Evolutionary conservation across 257 asterid species (phyloP), one percentile per base, ranked within the genome.

Genomic region (Lycium ferocissimum): DNA sequence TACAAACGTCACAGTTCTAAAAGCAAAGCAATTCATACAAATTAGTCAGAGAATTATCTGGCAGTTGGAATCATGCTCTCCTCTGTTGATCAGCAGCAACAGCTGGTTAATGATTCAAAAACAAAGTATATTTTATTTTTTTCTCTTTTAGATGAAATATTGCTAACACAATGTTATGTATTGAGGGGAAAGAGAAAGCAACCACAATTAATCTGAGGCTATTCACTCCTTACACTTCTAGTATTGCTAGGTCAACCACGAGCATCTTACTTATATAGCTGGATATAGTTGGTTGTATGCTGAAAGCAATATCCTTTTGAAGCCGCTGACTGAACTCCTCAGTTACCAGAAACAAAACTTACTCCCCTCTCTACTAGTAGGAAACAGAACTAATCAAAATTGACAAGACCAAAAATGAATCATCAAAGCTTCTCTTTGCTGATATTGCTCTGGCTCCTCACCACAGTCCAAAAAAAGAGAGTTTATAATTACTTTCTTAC

Each of bases 11-110:
- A 53, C 49, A 33, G 63, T 14, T 78, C 65, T 26, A 78, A 78
- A 22, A 53, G 63, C 63, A 53, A 76, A 26, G 40, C 81, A 78
- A 7, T 76, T 51, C 82, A 76, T 76, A 76, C 7, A 11, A 76
- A 40, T 26, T 26, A 5, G 81, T 49, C 43, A 49, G 65, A 76
- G 20, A 72, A 72, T 65, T 70, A 7, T 38, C 33, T 17, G 72
- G 53, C 53, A 38, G 38, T 38, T 70, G 53, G 15, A 37, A 38
- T 8, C 15, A 38, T 38, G 53, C 33, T 70, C 54, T 38, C 78
- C 7, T 17, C 26, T 17, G 15, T 67, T 38, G 51, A 70, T 70
- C 53, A 15, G 79, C 14, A 70, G 76, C 49, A 67, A 35, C 75
- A 13, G 22, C 53, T 38, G 76, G 45, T 37, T 69, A 69, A 15